Conservation (phyloP, 345 rosid genomes). For the Rhizophora apiculata region DNA sequence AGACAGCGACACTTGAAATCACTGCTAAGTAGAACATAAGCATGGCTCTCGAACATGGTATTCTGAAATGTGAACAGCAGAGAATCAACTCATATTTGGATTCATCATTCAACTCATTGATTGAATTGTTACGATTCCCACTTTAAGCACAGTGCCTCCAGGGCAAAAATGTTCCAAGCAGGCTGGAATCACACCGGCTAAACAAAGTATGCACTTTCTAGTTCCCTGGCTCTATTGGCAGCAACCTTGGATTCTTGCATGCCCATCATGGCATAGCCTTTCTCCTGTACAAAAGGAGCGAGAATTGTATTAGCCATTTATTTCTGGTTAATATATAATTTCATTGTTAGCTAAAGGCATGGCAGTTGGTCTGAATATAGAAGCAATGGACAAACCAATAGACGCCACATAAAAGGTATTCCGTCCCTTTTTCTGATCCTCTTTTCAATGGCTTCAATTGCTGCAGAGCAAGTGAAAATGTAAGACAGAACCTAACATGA, state of each 20-base stretch:
- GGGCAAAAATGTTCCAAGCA: too few species aligned
- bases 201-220: constrained; percentile 61
- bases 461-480: constrained; percentile 30
- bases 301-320: background rate
- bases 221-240: constrained; percentile 48
- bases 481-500: constrained; percentile 4
- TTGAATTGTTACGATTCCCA: too few species aligned
- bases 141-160: too few species aligned
- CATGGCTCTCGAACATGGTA: too few species aligned
- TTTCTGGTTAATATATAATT: background rate
- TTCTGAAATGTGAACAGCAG: too few species aligned
- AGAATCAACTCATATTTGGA: too few species aligned
- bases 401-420: constrained; percentile 73
- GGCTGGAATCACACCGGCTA: constrained; percentile 3
- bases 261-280: constrained; percentile 48
- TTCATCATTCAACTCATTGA: too few species aligned
- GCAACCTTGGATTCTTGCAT: constrained; percentile 41
- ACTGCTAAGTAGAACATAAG: too few species aligned
- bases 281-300: constrained; percentile 47
- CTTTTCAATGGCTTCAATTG: constrained; percentile 51
- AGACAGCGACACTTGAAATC: too few species aligned
- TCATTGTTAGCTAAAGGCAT: background rate
- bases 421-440: constrained; percentile 63
- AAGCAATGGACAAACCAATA: constrained; percentile 51
- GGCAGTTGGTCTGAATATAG: background rate